Base-by-base conservation (phyloP, 2,329 filamentous ascomycete species). In the Aureobasidium subglaciale region DNA sequence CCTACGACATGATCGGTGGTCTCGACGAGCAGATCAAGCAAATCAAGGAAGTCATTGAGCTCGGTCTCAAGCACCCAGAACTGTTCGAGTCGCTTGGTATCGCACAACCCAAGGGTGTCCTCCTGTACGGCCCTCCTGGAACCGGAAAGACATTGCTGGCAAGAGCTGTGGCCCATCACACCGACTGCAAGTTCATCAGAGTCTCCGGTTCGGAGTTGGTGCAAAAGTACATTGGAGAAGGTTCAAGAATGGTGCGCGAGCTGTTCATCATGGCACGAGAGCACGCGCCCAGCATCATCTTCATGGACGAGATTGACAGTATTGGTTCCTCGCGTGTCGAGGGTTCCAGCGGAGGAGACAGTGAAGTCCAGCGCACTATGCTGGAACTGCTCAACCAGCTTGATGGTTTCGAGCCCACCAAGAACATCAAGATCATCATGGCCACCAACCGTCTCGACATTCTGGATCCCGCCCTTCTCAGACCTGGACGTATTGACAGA, bases 381-480 rank as follows among this genome's bases (percentile, higher is more conserved):
- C 76, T 99, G 75, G 93, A 99, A 73, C 79, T 99, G 59, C 84
- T 99, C 62, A 99, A 99, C 77, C 93, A 99, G 78, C 83, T 99
- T 59, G 93, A 99, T 70, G 93, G 93, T 49, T 99, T 99, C 73
- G 93, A 97, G 75, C 93, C 93, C 5, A 97, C 92, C 43, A 99
- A 99, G 79, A 97, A 97, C 75, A 99, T 99, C 84, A 99, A 99
- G 75, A 90, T 99, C 71, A 95, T 99, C 76, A 99, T 99, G 92
- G 93, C 93, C 55, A 99, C 93, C 46, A 99, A 99, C 75, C 88
- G 93, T 70, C 82, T 99, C 61, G 93, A 99, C 67, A 97, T 99
- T 61, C 83, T 99, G 43, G 93, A 99, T 71, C 93, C 93, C 2
- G 93, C 93, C 1, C 81, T 99, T 41, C 80, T 99, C 63, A 86